Conservation (phyloP, 2,329 filamentous ascomycete genomes). For the Hymenoscyphus scutula region DNA sequence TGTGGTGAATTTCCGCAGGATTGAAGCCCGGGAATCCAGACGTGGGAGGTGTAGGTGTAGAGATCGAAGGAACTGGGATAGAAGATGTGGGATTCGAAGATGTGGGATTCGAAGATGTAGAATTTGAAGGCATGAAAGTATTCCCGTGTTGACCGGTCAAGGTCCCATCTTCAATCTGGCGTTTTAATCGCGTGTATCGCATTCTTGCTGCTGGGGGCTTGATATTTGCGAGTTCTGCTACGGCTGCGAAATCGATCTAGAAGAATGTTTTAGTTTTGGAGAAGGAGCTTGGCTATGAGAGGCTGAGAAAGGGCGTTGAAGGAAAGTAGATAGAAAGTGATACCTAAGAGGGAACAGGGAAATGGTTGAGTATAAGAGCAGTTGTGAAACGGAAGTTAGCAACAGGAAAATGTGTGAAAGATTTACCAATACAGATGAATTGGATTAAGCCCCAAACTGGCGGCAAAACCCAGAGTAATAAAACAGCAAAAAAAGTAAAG, state of each 20-base stretch:
- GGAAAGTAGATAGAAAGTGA: too few relatives aligned
- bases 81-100: neutral
- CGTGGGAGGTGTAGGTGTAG: neutral
- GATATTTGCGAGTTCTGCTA: constrained; percentile 36
- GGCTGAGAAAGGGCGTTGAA: too few relatives aligned
- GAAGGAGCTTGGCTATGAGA: neutral
- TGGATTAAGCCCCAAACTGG: too few relatives aligned
- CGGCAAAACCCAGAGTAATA: neutral
- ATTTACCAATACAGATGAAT: too few relatives aligned
- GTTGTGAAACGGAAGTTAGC: too few relatives aligned
- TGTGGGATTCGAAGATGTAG: neutral
- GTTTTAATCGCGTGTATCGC: constrained; percentile 39
- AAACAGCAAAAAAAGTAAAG: neutral
- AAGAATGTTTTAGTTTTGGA: constrained; percentile 15
- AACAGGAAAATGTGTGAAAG: too few relatives aligned
- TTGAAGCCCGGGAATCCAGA: too few relatives aligned
- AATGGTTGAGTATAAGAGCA: too few relatives aligned
- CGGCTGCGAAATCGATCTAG: constrained; percentile 41
- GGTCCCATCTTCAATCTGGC: constrained; percentile 35
- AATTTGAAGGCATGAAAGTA: neutral
- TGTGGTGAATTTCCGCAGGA: neutral
- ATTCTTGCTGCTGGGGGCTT: constrained; percentile 41
- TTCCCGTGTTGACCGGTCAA: constrained; percentile 28
- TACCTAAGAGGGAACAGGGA: too few relatives aligned
- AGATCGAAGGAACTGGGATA: neutral